Conservation (phyloP, 2,329 filamentous ascomycete genomes). For the Fusarium neocosmosporiellum region DNA sequence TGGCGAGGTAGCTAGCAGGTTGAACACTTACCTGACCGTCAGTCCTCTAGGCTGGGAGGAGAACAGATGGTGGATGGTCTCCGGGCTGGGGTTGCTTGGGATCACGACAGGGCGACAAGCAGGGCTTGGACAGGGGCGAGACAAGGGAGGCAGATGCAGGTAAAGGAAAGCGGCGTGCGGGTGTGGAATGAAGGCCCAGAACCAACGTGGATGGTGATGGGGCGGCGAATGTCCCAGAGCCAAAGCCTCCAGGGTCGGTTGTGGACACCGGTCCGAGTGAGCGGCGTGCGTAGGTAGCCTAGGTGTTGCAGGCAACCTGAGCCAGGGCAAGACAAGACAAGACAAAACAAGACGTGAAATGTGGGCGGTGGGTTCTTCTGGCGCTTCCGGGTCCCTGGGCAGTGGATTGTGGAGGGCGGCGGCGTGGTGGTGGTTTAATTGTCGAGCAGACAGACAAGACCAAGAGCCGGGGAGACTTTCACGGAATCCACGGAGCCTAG, state of each 20-base stretch:
- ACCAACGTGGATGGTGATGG: constrained; percentile 34
- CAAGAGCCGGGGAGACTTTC: constrained; percentile 7
- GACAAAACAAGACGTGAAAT: constrained; percentile 9
- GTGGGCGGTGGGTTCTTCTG: constrained; percentile 11
- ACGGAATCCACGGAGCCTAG: constrained; percentile 31
- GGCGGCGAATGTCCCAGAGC: constrained; percentile 19
- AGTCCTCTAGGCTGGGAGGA: constrained; percentile 24
- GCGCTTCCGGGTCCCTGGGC: constrained; percentile 14
- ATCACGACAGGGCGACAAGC: constrained; percentile 41
- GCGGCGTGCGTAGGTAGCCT: constrained; percentile 14
- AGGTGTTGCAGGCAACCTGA: constrained; percentile 11
- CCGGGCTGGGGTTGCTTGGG: constrained; percentile 42
- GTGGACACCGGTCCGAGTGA: constrained; percentile 29
- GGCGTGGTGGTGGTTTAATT: constrained; percentile 26
- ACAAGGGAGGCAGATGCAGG: constrained; percentile 43
- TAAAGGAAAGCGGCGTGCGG: constrained; percentile 42
- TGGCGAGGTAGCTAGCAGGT: constrained; percentile 14
- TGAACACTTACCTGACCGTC: constrained; percentile 28
- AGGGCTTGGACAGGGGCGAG: constrained; percentile 34
- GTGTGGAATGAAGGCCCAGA: constrained; percentile 40
- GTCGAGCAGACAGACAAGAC: constrained; percentile 15
- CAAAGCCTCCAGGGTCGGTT: constrained; percentile 13
- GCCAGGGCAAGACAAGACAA: background rate
- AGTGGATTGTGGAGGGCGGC: constrained; percentile 18
- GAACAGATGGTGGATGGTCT: constrained; percentile 41